A percentile compares a stretch with the other conserved stretches of the same genome.
Evolutionary conservation across 73 alveolate species (phyloP).

Genomic region (Stentor roeselii): DNA sequence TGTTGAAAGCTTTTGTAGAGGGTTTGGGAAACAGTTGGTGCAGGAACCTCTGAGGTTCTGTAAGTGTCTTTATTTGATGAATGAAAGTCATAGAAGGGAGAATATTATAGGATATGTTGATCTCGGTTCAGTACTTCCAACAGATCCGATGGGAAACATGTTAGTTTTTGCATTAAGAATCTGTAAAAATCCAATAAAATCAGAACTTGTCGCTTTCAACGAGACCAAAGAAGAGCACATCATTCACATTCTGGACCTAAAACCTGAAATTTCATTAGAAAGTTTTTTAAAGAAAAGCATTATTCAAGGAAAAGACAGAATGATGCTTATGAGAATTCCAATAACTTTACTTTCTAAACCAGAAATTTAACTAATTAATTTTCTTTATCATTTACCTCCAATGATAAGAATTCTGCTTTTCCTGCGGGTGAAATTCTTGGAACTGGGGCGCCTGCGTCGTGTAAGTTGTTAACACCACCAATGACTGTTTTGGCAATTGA

Average conservation of each 20-base stretch:
- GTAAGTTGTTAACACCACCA: too few species aligned
- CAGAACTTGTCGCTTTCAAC: background rate
- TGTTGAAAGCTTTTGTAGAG: background rate
- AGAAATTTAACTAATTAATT: background rate
- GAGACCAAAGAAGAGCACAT: background rate
- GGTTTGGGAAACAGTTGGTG: background rate
- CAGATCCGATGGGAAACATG: background rate
- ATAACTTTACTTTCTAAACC: background rate
- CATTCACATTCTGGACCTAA: background rate
- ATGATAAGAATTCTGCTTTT: too few species aligned
- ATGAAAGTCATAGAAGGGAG: background rate
- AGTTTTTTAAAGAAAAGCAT: background rate
- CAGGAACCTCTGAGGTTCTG: constrained; percentile 10
- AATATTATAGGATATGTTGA: constrained; percentile 2
- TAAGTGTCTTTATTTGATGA: background rate
- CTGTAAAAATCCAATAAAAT: background rate
- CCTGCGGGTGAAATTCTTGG: too few species aligned
- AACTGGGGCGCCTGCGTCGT: too few species aligned
- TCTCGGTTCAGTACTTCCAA: background rate
- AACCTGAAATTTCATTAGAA: background rate
- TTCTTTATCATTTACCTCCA: too few species aligned
- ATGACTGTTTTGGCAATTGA: too few species aligned
- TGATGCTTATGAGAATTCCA: background rate
- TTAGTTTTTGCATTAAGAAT: background rate
- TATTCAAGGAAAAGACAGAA: background rate